A percentile compares a stretch with the other conserved stretches of the same genome.
Conservation (phyloP, 352 stramenopile species). For the Thraustotheca clavata region DNA sequence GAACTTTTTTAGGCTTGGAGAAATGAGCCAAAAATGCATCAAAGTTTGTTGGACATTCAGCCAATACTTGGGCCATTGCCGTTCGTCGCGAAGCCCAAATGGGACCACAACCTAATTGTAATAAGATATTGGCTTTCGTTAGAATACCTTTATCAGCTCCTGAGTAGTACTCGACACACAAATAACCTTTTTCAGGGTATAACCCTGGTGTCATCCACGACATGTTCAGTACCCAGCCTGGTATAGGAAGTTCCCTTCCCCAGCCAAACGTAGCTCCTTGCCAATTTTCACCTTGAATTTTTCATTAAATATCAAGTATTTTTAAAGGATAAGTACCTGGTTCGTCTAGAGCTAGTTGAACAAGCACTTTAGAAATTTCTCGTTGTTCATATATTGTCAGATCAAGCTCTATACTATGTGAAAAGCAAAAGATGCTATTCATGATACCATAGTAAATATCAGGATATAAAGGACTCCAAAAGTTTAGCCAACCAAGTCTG, state of each 20-base stretch:
- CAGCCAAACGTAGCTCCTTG: conserved; percentile 65
- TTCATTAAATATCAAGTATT: background rate
- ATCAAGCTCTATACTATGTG: conserved; percentile 31
- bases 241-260: conserved; percentile 64
- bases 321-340: conserved; percentile 19
- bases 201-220: conserved; percentile 73
- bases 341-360: conserved; percentile 68
- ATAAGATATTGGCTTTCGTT: background rate
- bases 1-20: background rate
- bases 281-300: conserved; percentile 53
- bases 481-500: conserved; percentile 61
- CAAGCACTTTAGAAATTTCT: conserved; percentile 60
- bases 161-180: conserved; percentile 72
- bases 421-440: background rate
- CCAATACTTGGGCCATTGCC: background rate
- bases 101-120: conserved; percentile 27
- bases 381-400: conserved; percentile 57
- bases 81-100: background rate
- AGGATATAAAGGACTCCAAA: conserved; percentile 54
- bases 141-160: conserved; percentile 43
- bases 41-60: conserved; percentile 1
- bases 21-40: conserved; percentile 11
- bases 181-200: conserved; percentile 64
- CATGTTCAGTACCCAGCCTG: conserved; percentile 71
- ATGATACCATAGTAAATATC: conserved; percentile 57